A percentile compares a stretch with the other conserved stretches of the same genome.
Conservation (phyloP, 768 basidiomycete genomes). For the Mycena metata region DNA sequence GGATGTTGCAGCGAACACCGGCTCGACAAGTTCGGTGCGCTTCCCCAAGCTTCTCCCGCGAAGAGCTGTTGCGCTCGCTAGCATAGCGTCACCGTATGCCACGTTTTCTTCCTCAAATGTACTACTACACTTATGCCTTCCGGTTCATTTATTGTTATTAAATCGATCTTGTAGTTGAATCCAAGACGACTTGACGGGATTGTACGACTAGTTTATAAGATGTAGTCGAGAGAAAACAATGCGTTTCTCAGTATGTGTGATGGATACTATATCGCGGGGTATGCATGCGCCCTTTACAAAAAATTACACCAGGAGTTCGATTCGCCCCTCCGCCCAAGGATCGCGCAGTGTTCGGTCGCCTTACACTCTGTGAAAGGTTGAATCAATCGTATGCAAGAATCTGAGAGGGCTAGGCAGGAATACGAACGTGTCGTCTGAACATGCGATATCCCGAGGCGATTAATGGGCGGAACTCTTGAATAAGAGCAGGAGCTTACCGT, state of each 20-base stretch:
- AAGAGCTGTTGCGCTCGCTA: constrained; percentile 32
- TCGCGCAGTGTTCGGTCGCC: constrained; percentile 6
- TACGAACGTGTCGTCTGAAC: constrained; percentile 73
- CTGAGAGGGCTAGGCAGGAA: constrained; percentile 2
- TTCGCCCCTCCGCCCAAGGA: background rate
- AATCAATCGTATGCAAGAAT: constrained; percentile 20
- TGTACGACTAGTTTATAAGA: constrained; percentile 27
- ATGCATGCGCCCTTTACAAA: constrained; percentile 26
- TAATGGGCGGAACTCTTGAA: constrained; percentile 10
- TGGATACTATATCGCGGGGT: constrained; percentile 1
- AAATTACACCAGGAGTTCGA: constrained; percentile 12
- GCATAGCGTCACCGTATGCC: background rate
- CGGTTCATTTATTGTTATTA: constrained; percentile 11
- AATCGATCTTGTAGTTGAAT: constrained; percentile 14
- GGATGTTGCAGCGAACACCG: constrained; percentile 63
- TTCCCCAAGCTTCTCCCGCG: constrained; percentile 21
- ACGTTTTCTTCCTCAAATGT: constrained; percentile 1
- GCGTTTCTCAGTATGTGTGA: constrained; percentile 7
- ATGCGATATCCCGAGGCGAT: constrained; percentile 37
- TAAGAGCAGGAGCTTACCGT: constrained; percentile 63
- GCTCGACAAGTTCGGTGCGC: constrained; percentile 5
- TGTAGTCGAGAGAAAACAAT: constrained; percentile 24
- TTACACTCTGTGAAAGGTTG: constrained; percentile 51
- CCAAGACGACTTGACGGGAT: constrained; percentile 6
- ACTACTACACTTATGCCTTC: constrained; percentile 15